Evolutionary conservation across 805 yeast genomes (phyloP).

Genomic region (Hanseniaspora nectarophila): DNA sequence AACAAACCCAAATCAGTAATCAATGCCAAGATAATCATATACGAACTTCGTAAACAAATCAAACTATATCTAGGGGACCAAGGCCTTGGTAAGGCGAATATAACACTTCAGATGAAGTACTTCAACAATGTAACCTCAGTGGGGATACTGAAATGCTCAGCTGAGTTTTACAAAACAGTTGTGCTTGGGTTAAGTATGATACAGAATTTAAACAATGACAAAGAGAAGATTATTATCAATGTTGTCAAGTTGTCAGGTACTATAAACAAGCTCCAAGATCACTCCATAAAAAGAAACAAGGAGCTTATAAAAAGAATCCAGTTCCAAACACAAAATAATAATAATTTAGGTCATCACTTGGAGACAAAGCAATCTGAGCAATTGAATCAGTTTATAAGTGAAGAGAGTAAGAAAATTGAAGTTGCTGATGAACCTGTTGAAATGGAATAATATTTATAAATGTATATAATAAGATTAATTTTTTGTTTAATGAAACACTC

Average conservation of each 20-base stretch:
- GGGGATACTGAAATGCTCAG: constrained; percentile 68
- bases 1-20: constrained; percentile 37
- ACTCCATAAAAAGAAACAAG: constrained; percentile 42
- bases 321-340: constrained; percentile 1
- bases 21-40: constrained; percentile 39
- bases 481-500: no score
- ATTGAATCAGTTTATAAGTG: background rate
- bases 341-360: background rate
- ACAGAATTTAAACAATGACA: constrained; percentile 21
- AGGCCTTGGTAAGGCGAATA: constrained; percentile 55
- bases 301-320: constrained; percentile 24
- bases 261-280: constrained; percentile 68
- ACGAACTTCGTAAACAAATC: constrained; percentile 44
- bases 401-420: background rate
- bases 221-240: constrained; percentile 39
- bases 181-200: constrained; percentile 57
- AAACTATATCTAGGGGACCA: constrained; percentile 64
- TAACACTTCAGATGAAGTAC: constrained; percentile 57
- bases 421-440: background rate
- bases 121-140: constrained; percentile 71
- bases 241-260: constrained; percentile 74
- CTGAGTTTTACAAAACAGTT: constrained; percentile 50
- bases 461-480: background rate
- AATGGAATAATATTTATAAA: background rate
- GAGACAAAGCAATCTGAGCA: background rate